Base-by-base conservation (phyloP, 1,139 yeast species). In the Citeromyces siamensis region DNA sequence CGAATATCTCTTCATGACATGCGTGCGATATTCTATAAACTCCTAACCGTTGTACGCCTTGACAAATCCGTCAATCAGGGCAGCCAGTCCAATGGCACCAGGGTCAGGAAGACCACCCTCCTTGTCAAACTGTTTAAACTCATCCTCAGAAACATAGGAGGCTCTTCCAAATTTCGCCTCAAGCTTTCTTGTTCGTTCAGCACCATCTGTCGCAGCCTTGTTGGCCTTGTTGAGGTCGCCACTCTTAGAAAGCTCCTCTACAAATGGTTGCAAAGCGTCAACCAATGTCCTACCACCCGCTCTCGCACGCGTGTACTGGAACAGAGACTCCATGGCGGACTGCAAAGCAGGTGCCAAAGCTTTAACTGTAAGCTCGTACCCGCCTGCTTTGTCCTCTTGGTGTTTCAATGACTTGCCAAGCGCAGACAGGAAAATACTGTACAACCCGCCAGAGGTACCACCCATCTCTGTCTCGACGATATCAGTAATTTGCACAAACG, bases 81-180 rank as follows among this genome's bases (percentile, higher is more conserved):
- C 84, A 36, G 79, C 76, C 12, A 81, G 59, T 5, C 93, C 93
- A 38, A 79, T 72, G 2, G 97, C 96, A 46, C 97, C 97, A 2
- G 97, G 96, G 50, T 88, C 97, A 2, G 95, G 95, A 31, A 86
- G 68, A 2, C 75, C 76, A n/a, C 75, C 75, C 42, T 51, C 60
- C 3, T 59, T 51, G 14, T 71, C 56, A 37, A 62, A 62, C 35
- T 56, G 58, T 35, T 53, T 54, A 41, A 66, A 55, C 41, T 75
- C 82, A 18, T 71, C 76, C 43, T 72, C 73, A 41, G 67, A 66
- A 12, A 88, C 96, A 52, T 88, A 88, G 6, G 94, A 81, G 10
- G 97, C 95, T 52, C 97, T 72, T 31, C 97, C 97, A 47, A 88
- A 85, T 48, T 81, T 80, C 33, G 97, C 96, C 45, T 72, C 78